Evolutionary conservation across 1,284 basidiomycete species (phyloP).

Genomic region (Sanguinoderma infundibulare): DNA sequence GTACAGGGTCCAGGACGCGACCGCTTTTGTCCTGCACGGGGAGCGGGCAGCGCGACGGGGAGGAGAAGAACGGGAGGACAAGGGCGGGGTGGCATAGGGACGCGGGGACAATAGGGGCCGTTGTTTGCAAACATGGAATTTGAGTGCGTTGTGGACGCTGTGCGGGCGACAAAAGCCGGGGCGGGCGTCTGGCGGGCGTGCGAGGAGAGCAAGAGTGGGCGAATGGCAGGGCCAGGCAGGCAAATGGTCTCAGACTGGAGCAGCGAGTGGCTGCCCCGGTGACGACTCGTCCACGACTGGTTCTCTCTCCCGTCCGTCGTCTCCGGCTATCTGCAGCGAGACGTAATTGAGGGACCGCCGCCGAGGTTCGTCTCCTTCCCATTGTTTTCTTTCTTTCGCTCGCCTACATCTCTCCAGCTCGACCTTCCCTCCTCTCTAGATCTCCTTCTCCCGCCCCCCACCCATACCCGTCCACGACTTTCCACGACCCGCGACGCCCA

Average conservation of each 20-base stretch:
- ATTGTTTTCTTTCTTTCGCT: slow-evolving; percentile 35
- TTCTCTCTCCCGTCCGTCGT: slow-evolving; percentile 13
- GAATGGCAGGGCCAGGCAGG: background rate
- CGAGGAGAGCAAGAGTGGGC: background rate
- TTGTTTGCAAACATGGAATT: slow-evolving; percentile 14
- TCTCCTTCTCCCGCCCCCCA: slow-evolving; percentile 35
- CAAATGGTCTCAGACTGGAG: background rate
- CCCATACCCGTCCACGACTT: slow-evolving; percentile 24
- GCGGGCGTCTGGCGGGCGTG: slow-evolving; percentile 13
- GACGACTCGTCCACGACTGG: no score
- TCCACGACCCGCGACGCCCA: slow-evolving; percentile 35
- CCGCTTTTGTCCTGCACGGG: slow-evolving; percentile 6
- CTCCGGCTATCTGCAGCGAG: slow-evolving; percentile 20
- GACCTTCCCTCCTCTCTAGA: slow-evolving; percentile 27
- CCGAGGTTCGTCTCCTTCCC: slow-evolving; percentile 25
- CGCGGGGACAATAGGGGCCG: slow-evolving; percentile 17
- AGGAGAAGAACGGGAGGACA: background rate
- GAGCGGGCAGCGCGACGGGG: slow-evolving; percentile 2
- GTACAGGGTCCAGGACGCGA: slow-evolving; percentile 16
- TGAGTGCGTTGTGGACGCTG: background rate
- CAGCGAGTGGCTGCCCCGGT: background rate
- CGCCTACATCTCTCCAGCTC: slow-evolving; percentile 25
- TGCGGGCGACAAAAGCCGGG: slow-evolving; percentile 20
- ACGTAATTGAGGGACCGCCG: slow-evolving; percentile 32
- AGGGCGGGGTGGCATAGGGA: slow-evolving; percentile 13